Evolutionary conservation across 2,329 filamentous ascomycete genomes (phyloP).

Genomic region (Paecilomyces formosus): DNA sequence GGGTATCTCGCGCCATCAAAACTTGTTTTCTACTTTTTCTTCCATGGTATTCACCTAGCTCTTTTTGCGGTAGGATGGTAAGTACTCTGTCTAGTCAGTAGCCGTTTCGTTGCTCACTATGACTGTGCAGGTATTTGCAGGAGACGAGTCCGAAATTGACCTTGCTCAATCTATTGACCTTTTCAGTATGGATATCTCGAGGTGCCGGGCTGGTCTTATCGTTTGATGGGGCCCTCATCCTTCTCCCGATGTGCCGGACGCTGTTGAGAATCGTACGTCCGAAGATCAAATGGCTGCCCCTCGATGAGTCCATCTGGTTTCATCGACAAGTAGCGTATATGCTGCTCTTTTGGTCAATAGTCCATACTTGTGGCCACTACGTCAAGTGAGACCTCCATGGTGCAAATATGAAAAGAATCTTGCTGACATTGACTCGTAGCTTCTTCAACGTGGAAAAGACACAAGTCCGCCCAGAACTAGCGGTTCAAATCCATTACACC

Average conservation of each 20-base stretch:
- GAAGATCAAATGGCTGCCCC: conserved; percentile 76
- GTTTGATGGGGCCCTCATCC: conserved; percentile 77
- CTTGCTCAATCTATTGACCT: conserved; percentile 71
- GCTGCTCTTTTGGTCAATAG: conserved; percentile 70
- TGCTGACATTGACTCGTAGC: conserved; percentile 40
- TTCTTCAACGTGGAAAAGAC: conserved; percentile 91
- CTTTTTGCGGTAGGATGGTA: conserved; percentile 85
- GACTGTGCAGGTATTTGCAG: conserved; percentile 70
- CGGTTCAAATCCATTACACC: conserved; percentile 84
- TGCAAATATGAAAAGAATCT: background rate
- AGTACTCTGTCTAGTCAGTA: conserved; percentile 20
- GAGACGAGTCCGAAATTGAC: conserved; percentile 58
- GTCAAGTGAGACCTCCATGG: conserved; percentile 64
- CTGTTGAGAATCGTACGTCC: conserved; percentile 77
- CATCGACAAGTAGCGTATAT: conserved; percentile 91
- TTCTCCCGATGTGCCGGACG: conserved; percentile 92
- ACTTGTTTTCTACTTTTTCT: conserved; percentile 70
- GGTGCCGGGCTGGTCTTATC: conserved; percentile 81
- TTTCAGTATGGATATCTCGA: conserved; percentile 92
- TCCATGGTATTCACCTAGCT: conserved; percentile 70
- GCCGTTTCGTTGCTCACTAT: conserved; percentile 14
- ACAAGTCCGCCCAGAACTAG: conserved; percentile 72
- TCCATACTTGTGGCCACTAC: conserved; percentile 78
- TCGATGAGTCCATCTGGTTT: conserved; percentile 98
- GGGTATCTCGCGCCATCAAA: conserved; percentile 64